Evolutionary conservation across 2,329 filamentous ascomycete species (phyloP).

Genomic region (Aspergillus intermedius): DNA sequence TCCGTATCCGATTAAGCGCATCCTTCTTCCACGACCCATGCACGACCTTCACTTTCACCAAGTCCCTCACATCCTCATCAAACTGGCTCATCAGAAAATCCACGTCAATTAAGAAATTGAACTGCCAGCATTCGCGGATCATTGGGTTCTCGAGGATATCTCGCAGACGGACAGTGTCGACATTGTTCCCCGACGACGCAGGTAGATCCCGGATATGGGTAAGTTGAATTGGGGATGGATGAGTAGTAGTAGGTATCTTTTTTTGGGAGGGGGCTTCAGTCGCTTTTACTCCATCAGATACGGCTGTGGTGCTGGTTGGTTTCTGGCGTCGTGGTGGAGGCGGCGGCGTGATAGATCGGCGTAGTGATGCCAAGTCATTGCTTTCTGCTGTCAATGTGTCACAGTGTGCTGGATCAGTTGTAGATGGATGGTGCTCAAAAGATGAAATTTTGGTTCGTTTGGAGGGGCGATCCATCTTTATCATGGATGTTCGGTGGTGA

Average conservation of each 20-base stretch:
- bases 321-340: conserved; percentile 9
- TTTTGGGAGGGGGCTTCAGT: not conserved
- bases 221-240: conserved; percentile 63
- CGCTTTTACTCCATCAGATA: not conserved
- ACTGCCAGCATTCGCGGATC: conserved; percentile 57
- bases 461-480: conserved; percentile 5
- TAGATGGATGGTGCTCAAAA: not conserved
- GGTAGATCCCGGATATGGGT: conserved; percentile 63
- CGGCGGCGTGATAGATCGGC: conserved; percentile 25
- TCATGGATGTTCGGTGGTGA: not conserved
- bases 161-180: conserved; percentile 57
- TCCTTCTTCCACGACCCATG: conserved; percentile 65
- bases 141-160: conserved; percentile 69
- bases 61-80: conserved; percentile 48
- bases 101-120: conserved; percentile 52
- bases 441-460: conserved; percentile 10
- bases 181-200: conserved; percentile 49
- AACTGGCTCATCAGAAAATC: conserved; percentile 57
- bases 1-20: conserved; percentile 49
- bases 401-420: not conserved
- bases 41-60: conserved; percentile 53
- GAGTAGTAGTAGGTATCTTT: conserved; percentile 1
- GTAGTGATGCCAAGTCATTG: conserved; percentile 19
- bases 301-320: not conserved
- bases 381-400: not conserved